Percentiles rank a stretch among this genome's conserved stretches.
Evolutionary conservation across 2,329 filamentous ascomycete genomes (phyloP).

Genomic region (Truncatella angustata): DNA sequence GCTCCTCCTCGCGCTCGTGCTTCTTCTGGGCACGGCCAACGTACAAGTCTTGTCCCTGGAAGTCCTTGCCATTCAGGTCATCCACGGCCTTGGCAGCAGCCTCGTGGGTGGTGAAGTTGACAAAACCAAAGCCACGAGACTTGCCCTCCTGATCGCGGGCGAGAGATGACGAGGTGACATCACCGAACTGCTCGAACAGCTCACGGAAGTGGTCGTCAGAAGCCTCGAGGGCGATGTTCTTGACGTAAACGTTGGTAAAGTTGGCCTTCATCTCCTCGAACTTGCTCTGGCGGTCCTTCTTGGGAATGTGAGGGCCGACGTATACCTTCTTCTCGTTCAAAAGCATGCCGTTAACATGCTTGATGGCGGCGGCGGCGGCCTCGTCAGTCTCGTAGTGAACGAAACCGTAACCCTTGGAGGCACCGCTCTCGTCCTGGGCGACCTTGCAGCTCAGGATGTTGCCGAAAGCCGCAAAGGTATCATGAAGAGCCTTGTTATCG

Average conservation of each 20-base stretch:
- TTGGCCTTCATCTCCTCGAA: conserved; percentile 99
- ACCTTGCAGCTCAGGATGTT: conserved; percentile 99
- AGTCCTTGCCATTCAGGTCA: conserved; percentile 85
- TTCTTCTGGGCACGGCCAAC: conserved; percentile 99
- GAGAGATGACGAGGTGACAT: conserved; percentile 93
- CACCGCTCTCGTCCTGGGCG: conserved; percentile 92
- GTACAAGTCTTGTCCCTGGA: conserved; percentile 93
- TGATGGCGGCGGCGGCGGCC: conserved; percentile 94
- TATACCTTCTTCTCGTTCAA: conserved; percentile 99
- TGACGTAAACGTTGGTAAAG: conserved; percentile 99
- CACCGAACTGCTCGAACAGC: conserved; percentile 87
- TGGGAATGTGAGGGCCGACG: conserved; percentile 97
- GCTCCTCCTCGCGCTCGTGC: conserved; percentile 98
- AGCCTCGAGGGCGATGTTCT: conserved; percentile 86
- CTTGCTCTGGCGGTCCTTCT: conserved; percentile 99
- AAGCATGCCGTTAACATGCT: conserved; percentile 99
- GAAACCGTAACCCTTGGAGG: conserved; percentile 98
- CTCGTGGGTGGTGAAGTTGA: conserved; percentile 94
- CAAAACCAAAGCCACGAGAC: conserved; percentile 93
- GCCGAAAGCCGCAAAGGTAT: conserved; percentile 97
- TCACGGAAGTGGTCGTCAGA: conserved; percentile 93
- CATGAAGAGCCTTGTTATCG: conserved; percentile 99
- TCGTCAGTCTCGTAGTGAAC: conserved; percentile 99
- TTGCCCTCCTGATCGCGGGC: conserved; percentile 87
- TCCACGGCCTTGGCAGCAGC: conserved; percentile 83